These are phyloP conservation scores for Solanum hybrid DNA, from an alignment of 305 asterid species.

Conservation along the genomic window DNA sequence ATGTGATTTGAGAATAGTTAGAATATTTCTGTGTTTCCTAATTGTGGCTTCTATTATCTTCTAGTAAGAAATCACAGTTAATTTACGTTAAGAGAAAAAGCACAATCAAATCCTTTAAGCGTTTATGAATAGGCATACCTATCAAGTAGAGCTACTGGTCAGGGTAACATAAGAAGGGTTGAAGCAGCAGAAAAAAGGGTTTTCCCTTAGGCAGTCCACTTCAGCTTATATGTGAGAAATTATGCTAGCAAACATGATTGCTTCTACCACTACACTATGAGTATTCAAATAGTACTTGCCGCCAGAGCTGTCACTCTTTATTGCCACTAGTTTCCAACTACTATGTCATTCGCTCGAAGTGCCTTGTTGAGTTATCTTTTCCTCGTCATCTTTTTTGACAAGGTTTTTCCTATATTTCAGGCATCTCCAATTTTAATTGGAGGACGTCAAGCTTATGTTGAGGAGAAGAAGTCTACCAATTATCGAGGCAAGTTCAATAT, in stretches of 20 bases:
- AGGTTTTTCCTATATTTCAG: constrained; percentile 19
- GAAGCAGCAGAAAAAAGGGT: background rate
- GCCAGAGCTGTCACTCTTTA: background rate
- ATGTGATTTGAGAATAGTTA: background rate
- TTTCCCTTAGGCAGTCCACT: background rate
- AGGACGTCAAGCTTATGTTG: constrained; percentile 55
- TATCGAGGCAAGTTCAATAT: constrained; percentile 44
- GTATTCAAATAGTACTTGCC: background rate
- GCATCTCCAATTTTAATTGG: constrained; percentile 63
- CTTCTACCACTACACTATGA: background rate
- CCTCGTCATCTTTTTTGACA: background rate
- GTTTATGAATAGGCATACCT: background rate
- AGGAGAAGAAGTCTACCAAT: constrained; percentile 66
- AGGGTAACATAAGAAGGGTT: background rate
- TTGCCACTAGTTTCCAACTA: background rate
- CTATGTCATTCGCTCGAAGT: background rate
- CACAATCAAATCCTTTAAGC: background rate
- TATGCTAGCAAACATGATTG: background rate
- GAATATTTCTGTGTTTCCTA: background rate
- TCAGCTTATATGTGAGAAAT: background rate
- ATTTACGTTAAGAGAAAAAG: background rate
- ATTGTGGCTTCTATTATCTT: background rate
- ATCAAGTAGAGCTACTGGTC: background rate
- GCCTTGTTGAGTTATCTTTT: background rate
- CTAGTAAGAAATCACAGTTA: background rate